Base-by-base conservation (phyloP, 2,329 filamentous ascomycete species). In the Clonostachys byssicola region DNA sequence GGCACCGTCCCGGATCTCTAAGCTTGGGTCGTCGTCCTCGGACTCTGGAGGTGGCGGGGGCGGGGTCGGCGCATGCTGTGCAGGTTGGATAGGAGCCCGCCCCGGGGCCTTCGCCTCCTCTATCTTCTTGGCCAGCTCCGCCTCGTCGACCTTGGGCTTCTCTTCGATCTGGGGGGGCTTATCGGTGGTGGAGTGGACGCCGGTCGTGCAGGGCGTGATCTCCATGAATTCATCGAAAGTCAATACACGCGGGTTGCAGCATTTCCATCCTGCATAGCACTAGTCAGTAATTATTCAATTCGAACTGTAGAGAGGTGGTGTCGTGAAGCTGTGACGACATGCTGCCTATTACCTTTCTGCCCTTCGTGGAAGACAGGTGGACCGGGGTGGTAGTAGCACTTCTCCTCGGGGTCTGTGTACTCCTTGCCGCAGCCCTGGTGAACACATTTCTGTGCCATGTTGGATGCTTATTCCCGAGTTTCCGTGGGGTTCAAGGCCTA, bases 141-240 rank as follows among this genome's bases (percentile, higher is more conserved):
- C 63, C 13, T 72, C 66, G 20, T 71, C 67, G 42, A 73, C 62
- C 39, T 64, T 62, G 12, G 66, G 65, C 68, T 83, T 83, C 69
- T 84, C 81, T 58, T 84, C 82, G 49, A 84, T 70, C 58, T 75
- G 70, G 16, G 80, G 81, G 3, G 81, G 81, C 47, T 77, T 64
- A 58, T 96, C 92, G 52, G 94, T 88, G 12, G 89, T 91, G 49
- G 89, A 94, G 74, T 99, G 94, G 60, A 86, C 92, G 60, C 94
- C 94, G 12, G 85, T 88, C 23, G 94, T 96, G 77, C 94, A 99
- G 36, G 94, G 92, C 44, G 88, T 76, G 58, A 99, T 97, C 51
- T 77, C 68, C 68, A 99, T 89, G 76, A 99, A 99, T 72, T 99
- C 94, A 71, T 99, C 94, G 65, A 99, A 99, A 50, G 91, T 96